Conservation (phyloP, 495 filamentous ascomycete species). For the Jackrogersella multiformis region DNA sequence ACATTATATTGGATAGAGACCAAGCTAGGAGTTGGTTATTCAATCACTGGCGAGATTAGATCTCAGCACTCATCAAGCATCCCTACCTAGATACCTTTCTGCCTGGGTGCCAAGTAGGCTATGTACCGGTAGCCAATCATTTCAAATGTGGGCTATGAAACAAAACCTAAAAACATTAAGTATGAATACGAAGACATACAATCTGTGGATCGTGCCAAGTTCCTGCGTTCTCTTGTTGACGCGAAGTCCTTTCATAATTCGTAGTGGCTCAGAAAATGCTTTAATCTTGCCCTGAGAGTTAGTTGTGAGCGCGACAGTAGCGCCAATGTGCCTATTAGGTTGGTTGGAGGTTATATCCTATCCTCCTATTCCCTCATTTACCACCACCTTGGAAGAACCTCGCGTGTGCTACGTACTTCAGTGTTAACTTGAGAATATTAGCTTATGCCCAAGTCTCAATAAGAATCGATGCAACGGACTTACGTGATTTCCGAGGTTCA, state of each 20-base stretch:
- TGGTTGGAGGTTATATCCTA: not conserved
- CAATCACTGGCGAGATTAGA: not conserved
- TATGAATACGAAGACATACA: not conserved
- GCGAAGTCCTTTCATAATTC: slow-evolving; percentile 4
- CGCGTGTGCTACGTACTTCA: slow-evolving; percentile 23
- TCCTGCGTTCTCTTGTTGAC: not conserved
- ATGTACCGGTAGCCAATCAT: no score
- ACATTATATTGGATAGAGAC: no score
- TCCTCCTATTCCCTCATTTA: not conserved
- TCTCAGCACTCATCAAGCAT: slow-evolving; percentile 3
- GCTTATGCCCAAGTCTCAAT: not conserved
- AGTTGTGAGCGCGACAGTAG: not conserved
- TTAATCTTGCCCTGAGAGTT: not conserved
- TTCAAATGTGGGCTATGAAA: slow-evolving; percentile 7
- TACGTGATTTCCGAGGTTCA: slow-evolving; percentile 1
- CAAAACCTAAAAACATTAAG: not conserved
- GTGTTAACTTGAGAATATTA: slow-evolving; percentile 17
- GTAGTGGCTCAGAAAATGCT: not conserved
- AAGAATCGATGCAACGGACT: not conserved
- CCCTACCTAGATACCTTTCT: not conserved
- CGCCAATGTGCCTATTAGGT: not conserved
- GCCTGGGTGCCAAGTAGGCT: no score
- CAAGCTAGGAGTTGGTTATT: not conserved
- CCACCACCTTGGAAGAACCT: slow-evolving; percentile 36
- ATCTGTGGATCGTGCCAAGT: slow-evolving; percentile 1